Percentiles rank a stretch among this genome's conserved stretches.
phyloP scores from a whole-genome alignment of 805 yeast species.

The Zygoascus tannicola region DNA sequence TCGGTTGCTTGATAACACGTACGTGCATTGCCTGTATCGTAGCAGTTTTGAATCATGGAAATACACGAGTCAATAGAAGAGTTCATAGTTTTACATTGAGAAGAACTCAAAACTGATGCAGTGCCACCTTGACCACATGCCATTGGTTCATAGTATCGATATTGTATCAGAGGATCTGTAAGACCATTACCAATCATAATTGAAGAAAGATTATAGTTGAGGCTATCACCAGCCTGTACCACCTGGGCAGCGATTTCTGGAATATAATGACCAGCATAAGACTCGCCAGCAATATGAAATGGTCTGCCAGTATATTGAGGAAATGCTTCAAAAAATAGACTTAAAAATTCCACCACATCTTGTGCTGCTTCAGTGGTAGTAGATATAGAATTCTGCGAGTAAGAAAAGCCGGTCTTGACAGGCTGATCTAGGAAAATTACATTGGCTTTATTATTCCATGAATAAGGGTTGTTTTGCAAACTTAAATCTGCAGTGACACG shows the following conservation, averaged over 20 bases:
- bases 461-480: conserved; percentile 69
- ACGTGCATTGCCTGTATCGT: conserved; percentile 41
- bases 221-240: conserved; percentile 33
- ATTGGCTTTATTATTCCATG: conserved; percentile 89
- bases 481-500: conserved; percentile 52
- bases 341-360: conserved; percentile 79
- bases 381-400: conserved; percentile 55
- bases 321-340: conserved; percentile 73
- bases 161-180: conserved; percentile 75
- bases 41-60: conserved; percentile 55
- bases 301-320: conserved; percentile 51
- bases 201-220: conserved; percentile 59
- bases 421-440: conserved; percentile 93
- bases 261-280: conserved; percentile 90
- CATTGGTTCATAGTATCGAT: conserved; percentile 79
- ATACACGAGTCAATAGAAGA: conserved; percentile 56
- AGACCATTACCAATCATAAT: conserved; percentile 89
- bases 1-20: conserved; percentile 79
- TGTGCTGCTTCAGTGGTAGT: conserved; percentile 75
- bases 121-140: conserved; percentile 85
- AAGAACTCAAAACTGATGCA: conserved; percentile 57
- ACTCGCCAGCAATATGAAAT: conserved; percentile 89
- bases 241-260: conserved; percentile 66
- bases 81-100: conserved; percentile 58
- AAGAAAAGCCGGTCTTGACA: conserved; percentile 84